Percentiles rank a stretch among this genome's conserved stretches.
These are phyloP conservation scores for Colletotrichum chrysophilum DNA, from an alignment of 2,329 filamentous ascomycete genomes.

Conservation along the genomic window DNA sequence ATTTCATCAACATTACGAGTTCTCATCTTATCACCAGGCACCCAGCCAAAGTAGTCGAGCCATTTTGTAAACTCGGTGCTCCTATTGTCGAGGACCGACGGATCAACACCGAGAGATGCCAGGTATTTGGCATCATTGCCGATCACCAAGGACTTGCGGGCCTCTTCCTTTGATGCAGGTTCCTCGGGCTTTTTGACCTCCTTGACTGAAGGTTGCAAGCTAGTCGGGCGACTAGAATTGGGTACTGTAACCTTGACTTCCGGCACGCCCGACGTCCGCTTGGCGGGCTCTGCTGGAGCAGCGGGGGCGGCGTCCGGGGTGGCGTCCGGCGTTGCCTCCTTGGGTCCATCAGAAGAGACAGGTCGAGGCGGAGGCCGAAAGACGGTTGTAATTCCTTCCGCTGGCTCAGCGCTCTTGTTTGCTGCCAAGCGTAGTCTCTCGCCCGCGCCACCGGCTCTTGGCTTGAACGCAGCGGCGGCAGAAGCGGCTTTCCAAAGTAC, in stretches of 20 bases:
- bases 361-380: conserved; percentile 76
- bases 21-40: conserved; percentile 75
- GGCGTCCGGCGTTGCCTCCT: conserved; percentile 31
- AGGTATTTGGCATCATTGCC: conserved; percentile 83
- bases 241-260: conserved; percentile 65
- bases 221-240: conserved; percentile 42
- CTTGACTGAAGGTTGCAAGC: conserved; percentile 41
- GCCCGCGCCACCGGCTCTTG: conserved; percentile 83
- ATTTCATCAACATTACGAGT: conserved; percentile 79
- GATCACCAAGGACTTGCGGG: conserved; percentile 66
- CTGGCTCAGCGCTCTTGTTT: conserved; percentile 43
- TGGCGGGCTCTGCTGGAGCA: conserved; percentile 31
- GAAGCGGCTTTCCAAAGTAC: conserved; percentile 82
- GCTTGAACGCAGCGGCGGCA: conserved; percentile 75
- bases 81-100: conserved; percentile 74
- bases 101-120: conserved; percentile 78
- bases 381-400: conserved; percentile 83
- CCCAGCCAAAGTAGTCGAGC: conserved; percentile 89
- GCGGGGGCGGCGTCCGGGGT: conserved; percentile 25
- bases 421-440: conserved; percentile 74
- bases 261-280: conserved; percentile 48
- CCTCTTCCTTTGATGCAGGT: conserved; percentile 48
- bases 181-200: conserved; percentile 32
- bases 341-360: conserved; percentile 37
- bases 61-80: conserved; percentile 83